Conservation (phyloP, 164 flowering plant species). For the Vitis riparia region DNA sequence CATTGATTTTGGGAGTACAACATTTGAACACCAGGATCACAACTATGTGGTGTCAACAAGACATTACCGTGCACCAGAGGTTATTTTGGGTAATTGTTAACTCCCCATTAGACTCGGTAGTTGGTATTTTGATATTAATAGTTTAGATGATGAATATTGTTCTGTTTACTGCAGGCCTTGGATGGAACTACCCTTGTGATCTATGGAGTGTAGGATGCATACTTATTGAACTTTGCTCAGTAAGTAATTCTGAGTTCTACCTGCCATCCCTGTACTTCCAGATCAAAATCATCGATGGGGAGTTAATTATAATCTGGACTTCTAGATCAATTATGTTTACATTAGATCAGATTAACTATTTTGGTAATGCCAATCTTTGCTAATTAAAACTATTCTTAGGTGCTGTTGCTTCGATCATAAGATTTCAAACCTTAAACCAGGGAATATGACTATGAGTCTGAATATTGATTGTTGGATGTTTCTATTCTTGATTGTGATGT, state of each 20-base stretch:
- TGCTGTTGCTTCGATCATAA: background rate
- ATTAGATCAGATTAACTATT: too few species aligned
- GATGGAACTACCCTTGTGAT: constrained; percentile 95
- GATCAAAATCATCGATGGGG: too few species aligned
- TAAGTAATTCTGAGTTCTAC: constrained; percentile 31
- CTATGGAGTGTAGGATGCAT: constrained; percentile 97
- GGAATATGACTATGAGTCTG: too few species aligned
- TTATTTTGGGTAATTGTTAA: constrained; percentile 59
- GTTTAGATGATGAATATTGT: background rate
- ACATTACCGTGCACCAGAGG: constrained; percentile 82
- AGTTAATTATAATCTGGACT: too few species aligned
- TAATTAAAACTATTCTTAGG: too few species aligned
- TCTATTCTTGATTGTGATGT: background rate
- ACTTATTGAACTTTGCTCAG: constrained; percentile 89
- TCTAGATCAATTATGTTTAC: too few species aligned
- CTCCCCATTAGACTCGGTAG: background rate
- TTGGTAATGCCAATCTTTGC: too few species aligned
- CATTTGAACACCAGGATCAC: constrained; percentile 86
- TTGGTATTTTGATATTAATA: background rate
- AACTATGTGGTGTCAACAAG: constrained; percentile 79
- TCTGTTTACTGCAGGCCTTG: constrained; percentile 61
- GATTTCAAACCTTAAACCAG: background rate
- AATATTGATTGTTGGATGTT: background rate
- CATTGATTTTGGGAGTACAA: constrained; percentile 94
- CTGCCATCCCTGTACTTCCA: background rate